Conservation (phyloP, 2,329 filamentous ascomycete species). For the Aulographum hederae region DNA sequence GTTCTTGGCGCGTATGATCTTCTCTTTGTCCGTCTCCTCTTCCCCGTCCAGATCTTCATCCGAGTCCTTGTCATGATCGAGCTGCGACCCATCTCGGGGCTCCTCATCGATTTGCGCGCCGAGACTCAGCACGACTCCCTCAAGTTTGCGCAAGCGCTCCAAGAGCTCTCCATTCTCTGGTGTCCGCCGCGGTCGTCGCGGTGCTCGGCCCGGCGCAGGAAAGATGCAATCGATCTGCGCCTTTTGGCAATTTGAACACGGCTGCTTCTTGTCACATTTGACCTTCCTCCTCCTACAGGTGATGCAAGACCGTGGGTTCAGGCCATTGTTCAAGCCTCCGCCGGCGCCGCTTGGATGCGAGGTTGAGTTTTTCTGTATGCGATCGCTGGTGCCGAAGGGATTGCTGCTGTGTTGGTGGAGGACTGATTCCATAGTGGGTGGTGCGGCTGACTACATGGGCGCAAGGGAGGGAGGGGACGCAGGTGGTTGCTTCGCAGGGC, state of each 20-base stretch:
- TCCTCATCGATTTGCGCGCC: slow-evolving; percentile 25
- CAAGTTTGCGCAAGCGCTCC: slow-evolving; percentile 52
- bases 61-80: slow-evolving; percentile 1
- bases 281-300: slow-evolving; percentile 45
- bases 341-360: neutral
- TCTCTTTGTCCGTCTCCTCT: slow-evolving; percentile 2
- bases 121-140: slow-evolving; percentile 51
- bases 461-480: too few species aligned
- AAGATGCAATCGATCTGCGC: slow-evolving; percentile 56
- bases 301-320: slow-evolving; percentile 27
- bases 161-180: slow-evolving; percentile 53
- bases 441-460: too few species aligned
- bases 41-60: slow-evolving; percentile 1
- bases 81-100: slow-evolving; percentile 1
- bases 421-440: too few species aligned
- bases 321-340: slow-evolving; percentile 1
- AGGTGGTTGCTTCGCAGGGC: too few species aligned
- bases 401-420: too few species aligned
- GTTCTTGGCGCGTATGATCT: slow-evolving; percentile 1
- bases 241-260: slow-evolving; percentile 57
- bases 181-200: slow-evolving; percentile 48
- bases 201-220: slow-evolving; percentile 55
- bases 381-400: too few species aligned
- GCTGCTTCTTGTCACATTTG: slow-evolving; percentile 61
- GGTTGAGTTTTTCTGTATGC: neutral